These are phyloP conservation scores for Herpomyces periplanetae DNA, from an alignment of 2,329 filamentous ascomycete species.

Conservation along the genomic window DNA sequence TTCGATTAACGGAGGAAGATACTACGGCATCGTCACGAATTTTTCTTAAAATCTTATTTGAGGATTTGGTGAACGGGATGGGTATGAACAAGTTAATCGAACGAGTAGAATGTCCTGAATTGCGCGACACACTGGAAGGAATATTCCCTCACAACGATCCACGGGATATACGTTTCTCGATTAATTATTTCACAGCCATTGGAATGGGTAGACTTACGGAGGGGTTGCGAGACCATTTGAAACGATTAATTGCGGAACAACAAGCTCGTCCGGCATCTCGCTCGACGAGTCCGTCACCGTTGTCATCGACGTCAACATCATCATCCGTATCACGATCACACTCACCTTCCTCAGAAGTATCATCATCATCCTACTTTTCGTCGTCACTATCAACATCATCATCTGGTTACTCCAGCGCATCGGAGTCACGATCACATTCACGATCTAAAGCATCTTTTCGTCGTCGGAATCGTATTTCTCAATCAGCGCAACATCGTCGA, in stretches of 20 bases:
- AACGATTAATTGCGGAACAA: constrained; percentile 7
- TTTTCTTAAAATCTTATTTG: constrained; percentile 90
- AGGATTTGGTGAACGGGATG: constrained; percentile 53
- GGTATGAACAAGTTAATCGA: constrained; percentile 42
- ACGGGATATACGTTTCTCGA: constrained; percentile 68
- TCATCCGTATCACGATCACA: constrained; percentile 2
- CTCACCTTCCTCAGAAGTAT: constrained; percentile 2
- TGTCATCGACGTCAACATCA: constrained; percentile 4
- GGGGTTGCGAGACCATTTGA: constrained; percentile 60
- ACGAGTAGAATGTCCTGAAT: constrained; percentile 32
- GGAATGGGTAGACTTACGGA: constrained; percentile 82
- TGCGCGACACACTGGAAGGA: constrained; percentile 39
- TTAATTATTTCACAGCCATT: constrained; percentile 97
- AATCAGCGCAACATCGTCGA: constrained; percentile 3
- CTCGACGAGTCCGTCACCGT: constrained; percentile 4
- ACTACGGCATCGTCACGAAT: constrained; percentile 87
- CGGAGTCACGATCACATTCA: constrained; percentile 1
- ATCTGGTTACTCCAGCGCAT: constrained; percentile 1
- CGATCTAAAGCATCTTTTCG: constrained; percentile 3
- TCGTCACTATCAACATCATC: too few species aligned
- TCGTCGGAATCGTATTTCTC: constrained; percentile 3
- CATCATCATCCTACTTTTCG: constrained; percentile 2
- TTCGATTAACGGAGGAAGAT: constrained; percentile 81
- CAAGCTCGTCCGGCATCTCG: constrained; percentile 5
- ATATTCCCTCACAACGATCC: constrained; percentile 66